Evolutionary conservation across 2,329 filamentous ascomycete genomes (phyloP), one percentile per base, ranked within the genome.

Genomic region (Arthrobotrys musiformis): DNA sequence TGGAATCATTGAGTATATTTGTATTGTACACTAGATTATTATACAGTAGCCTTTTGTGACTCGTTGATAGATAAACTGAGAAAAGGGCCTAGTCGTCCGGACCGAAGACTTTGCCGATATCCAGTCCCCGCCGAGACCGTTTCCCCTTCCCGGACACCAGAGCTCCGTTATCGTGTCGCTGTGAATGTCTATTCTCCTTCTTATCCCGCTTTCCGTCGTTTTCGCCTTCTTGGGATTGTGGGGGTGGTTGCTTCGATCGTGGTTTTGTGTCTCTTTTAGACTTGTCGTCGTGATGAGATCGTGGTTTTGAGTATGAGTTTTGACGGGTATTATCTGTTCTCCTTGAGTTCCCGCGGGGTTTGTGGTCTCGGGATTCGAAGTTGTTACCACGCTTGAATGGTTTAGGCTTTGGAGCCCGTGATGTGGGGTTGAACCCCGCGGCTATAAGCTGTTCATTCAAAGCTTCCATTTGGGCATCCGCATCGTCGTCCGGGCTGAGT

Each of bases 11-110:
- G 33, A 11, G 33, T 37, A 37, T 37, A 37, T 37, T n/a, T n/a
- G n/a, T 58, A 58, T 35, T 42, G 28, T 60, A 61, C 33, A 42
- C 48, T n/a, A n/a, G n/a, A 15, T 19, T 70, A 62, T 24, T 52
- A 15, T 70, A 69, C 64, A 69, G 28, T n/a, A n/a, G n/a, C n/a
- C n/a, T n/a, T n/a, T n/a, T n/a, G n/a, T n/a, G n/a, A n/a, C n/a
- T n/a, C n/a, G n/a, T n/a, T n/a, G n/a, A n/a, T n/a, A n/a, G n/a
- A n/a, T n/a, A n/a, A n/a, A n/a, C n/a, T n/a, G n/a, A n/a, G n/a
- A n/a, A n/a, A n/a, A n/a, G n/a, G n/a, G n/a, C n/a, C n/a, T n/a
- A n/a, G n/a, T 58, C 54, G 5, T 58, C 54, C 33, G 17, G 9
- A 2, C 54, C 54, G 6, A 58, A 58, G 11, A 58, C 33, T 19